Evolutionary conservation across 345 rosid genomes (phyloP).

Genomic region (Ricinus communis): DNA sequence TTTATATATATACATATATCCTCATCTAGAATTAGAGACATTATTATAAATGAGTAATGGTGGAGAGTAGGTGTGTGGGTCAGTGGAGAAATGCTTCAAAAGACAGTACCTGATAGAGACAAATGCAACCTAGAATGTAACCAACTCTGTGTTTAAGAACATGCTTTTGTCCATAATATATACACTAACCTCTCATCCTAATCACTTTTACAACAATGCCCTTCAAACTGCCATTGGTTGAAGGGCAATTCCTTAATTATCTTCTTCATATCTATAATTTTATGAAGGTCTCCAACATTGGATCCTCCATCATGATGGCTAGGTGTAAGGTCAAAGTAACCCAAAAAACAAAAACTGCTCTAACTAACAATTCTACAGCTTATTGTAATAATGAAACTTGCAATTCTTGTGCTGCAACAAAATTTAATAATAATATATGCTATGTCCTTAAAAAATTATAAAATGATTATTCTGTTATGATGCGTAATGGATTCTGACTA

Average conservation of each 20-base stretch:
- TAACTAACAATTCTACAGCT: background rate
- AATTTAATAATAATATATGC: constrained; percentile 1
- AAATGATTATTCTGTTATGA: background rate
- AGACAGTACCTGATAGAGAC: background rate
- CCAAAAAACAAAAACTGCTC: constrained; percentile 1
- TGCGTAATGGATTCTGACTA: background rate
- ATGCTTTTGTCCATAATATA: background rate
- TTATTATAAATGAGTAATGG: background rate
- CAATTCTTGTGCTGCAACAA: background rate
- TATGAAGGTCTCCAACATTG: background rate
- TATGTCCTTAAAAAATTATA: background rate
- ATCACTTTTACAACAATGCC: background rate
- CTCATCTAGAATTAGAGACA: background rate
- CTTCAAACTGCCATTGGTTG: background rate
- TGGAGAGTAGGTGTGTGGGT: background rate
- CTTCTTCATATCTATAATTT: background rate
- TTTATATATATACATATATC: no score
- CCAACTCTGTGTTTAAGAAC: background rate
- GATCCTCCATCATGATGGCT: constrained; percentile 7
- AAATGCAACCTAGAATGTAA: background rate
- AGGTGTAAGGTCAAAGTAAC: background rate
- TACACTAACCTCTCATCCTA: background rate
- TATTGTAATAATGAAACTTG: constrained; percentile 4
- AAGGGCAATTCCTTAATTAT: background rate
- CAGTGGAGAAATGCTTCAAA: background rate